phyloP scores from a whole-genome alignment of 108 stramenopile genomes.

The Aureococcus anophagefferens region DNA sequence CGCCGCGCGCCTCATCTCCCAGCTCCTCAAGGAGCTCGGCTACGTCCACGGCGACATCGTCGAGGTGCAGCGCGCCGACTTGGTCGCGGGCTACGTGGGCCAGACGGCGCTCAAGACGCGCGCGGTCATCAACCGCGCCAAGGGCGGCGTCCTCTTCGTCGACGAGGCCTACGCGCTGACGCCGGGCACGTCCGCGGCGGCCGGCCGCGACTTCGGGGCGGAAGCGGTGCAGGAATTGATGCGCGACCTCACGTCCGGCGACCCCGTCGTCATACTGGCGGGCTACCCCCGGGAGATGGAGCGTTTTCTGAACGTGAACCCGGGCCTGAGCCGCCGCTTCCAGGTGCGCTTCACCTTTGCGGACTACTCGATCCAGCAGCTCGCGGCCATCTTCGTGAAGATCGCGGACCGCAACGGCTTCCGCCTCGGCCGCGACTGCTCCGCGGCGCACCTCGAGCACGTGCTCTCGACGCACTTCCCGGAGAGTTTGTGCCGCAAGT shows the following conservation, averaged over 20 bases:
- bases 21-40: slow-evolving; percentile 21
- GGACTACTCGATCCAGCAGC: background rate
- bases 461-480: background rate
- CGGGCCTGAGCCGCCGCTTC: background rate
- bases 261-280: background rate
- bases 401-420: too few species aligned
- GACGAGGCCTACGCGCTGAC: slow-evolving; percentile 60
- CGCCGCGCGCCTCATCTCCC: slow-evolving; percentile 24
- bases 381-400: background rate
- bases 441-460: background rate
- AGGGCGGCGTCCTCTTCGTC: slow-evolving; percentile 75
- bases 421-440: too few species aligned
- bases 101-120: slow-evolving; percentile 58
- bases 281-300: background rate
- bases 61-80: slow-evolving; percentile 20
- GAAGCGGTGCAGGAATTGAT: background rate
- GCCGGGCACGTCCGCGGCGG: background rate
- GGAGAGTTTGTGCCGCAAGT: background rate
- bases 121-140: slow-evolving; percentile 70
- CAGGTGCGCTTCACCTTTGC: background rate
- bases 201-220: background rate
- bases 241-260: background rate
- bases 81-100: slow-evolving; percentile 27
- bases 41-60: slow-evolving; percentile 20
- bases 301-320: background rate